These are phyloP conservation scores for Candida takata DNA, from an alignment of 805 yeast genomes.

Conservation along the genomic window DNA sequence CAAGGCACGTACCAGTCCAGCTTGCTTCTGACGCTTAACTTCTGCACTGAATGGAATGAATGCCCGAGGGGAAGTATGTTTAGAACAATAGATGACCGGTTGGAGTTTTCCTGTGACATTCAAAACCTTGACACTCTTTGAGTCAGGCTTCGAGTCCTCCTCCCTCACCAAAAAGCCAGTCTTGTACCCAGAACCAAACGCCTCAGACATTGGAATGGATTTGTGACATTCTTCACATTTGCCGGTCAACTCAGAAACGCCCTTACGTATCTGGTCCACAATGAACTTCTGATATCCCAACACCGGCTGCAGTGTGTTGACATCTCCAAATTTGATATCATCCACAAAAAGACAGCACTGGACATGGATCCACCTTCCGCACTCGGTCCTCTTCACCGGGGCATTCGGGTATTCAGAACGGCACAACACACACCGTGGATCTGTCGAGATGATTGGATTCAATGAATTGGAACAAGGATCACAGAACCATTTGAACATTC, in stretches of 20 bases:
- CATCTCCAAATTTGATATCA: slow-evolving; percentile 36
- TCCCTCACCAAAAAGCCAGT: slow-evolving; percentile 42
- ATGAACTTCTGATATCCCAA: slow-evolving; percentile 29
- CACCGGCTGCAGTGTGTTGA: slow-evolving; percentile 40
- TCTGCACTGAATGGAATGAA: slow-evolving; percentile 23
- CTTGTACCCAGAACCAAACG: slow-evolving; percentile 41
- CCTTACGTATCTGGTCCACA: slow-evolving; percentile 32
- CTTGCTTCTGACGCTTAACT: slow-evolving; percentile 12
- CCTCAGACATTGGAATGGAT: slow-evolving; percentile 31
- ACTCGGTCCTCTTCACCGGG: slow-evolving; percentile 58
- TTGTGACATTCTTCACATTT: slow-evolving; percentile 42
- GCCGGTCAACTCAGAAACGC: slow-evolving; percentile 30
- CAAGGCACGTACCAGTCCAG: slow-evolving; percentile 11
- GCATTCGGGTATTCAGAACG: slow-evolving; percentile 37
- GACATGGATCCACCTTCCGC: slow-evolving; percentile 74
- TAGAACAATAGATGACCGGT: slow-evolving; percentile 39
- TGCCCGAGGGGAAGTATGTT: slow-evolving; percentile 23
- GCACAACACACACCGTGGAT: slow-evolving; percentile 65
- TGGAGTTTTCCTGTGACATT: slow-evolving; percentile 31
- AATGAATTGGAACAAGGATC: slow-evolving; percentile 70
- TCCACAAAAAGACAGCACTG: slow-evolving; percentile 57
- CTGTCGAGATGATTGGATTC: slow-evolving; percentile 49
- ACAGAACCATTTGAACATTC: slow-evolving; percentile 58
- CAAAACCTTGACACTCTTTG: slow-evolving; percentile 18
- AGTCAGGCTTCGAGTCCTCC: slow-evolving; percentile 16